Evolutionary conservation across 2,329 filamentous ascomycete species (phyloP).

Genomic region (Epichloe coenophiala): DNA sequence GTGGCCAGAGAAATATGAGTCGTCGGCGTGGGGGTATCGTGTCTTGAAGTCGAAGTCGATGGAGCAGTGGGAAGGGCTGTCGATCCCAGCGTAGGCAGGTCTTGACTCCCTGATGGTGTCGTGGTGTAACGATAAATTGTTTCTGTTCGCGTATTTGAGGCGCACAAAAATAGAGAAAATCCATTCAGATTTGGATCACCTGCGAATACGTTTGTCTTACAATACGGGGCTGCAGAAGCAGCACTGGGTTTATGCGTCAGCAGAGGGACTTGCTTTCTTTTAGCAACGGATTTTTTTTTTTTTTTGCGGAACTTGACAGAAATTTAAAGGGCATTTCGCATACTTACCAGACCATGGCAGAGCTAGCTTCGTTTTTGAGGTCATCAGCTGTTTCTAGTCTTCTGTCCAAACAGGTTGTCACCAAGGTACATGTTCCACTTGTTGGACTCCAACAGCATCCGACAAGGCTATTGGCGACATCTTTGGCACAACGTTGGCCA

Average conservation of each 20-base stretch:
- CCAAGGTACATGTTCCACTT: slow-evolving; percentile 5
- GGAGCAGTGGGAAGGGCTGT: not conserved
- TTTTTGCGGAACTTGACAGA: not conserved
- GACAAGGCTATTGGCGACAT: slow-evolving; percentile 7
- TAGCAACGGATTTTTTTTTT: too few relatives aligned
- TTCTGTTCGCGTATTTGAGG: slow-evolving; percentile 8
- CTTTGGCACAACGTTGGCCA: slow-evolving; percentile 10
- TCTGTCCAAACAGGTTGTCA: slow-evolving; percentile 9
- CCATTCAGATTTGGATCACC: slow-evolving; percentile 6
- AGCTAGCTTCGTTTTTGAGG: not conserved
- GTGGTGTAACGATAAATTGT: slow-evolving; percentile 9
- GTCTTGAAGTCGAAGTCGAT: not conserved
- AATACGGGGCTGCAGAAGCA: slow-evolving; percentile 8
- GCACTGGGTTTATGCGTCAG: slow-evolving; percentile 3
- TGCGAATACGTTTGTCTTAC: slow-evolving; percentile 11
- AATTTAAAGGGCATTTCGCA: not conserved
- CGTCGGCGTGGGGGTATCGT: not conserved
- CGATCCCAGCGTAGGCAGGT: not conserved
- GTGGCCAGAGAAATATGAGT: not conserved
- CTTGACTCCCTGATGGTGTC: not conserved
- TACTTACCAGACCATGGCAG: slow-evolving; percentile 6
- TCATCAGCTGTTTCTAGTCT: not conserved
- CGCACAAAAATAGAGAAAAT: slow-evolving; percentile 12
- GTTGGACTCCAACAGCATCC: slow-evolving; percentile 10
- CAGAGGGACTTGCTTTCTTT: not conserved